phyloP scores from a whole-genome alignment of 2,329 filamentous ascomycete species.

The Trichoderma afroharzianum region DNA sequence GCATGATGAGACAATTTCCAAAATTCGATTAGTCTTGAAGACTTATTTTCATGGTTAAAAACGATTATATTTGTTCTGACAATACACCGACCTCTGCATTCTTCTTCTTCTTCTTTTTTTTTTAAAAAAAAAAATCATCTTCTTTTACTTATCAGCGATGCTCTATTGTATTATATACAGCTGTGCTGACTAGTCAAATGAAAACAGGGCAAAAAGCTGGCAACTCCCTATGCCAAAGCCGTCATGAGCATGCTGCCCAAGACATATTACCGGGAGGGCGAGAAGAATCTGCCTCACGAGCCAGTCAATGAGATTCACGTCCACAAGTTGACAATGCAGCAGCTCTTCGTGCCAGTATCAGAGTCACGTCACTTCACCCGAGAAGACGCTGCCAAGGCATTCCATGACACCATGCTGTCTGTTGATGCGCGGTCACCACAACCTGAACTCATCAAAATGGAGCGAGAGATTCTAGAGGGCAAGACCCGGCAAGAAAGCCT shows the following conservation, averaged over 20 bases:
- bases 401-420: conserved; percentile 57
- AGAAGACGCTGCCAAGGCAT: conserved; percentile 62
- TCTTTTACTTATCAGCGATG: background rate
- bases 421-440: conserved; percentile 61
- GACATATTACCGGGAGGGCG: conserved; percentile 53
- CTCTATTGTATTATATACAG: background rate
- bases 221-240: conserved; percentile 71
- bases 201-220: conserved; percentile 69
- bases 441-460: conserved; percentile 56
- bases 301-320: conserved; percentile 62
- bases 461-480: conserved; percentile 44
- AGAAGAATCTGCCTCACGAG: conserved; percentile 50
- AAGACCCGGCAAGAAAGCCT: conserved; percentile 36
- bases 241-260: conserved; percentile 77
- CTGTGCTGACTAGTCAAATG: conserved; percentile 23
- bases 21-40: conserved; percentile 99
- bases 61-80: conserved; percentile 33
- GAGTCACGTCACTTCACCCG: conserved; percentile 63
- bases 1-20: conserved; percentile 60
- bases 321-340: conserved; percentile 59
- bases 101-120: no score
- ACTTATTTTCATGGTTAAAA: conserved; percentile 81
- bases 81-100: conserved; percentile 6
- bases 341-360: conserved; percentile 61
- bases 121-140: no score